Conservation (phyloP, 306 rosid genomes). For the Phaseolus lunatus region DNA sequence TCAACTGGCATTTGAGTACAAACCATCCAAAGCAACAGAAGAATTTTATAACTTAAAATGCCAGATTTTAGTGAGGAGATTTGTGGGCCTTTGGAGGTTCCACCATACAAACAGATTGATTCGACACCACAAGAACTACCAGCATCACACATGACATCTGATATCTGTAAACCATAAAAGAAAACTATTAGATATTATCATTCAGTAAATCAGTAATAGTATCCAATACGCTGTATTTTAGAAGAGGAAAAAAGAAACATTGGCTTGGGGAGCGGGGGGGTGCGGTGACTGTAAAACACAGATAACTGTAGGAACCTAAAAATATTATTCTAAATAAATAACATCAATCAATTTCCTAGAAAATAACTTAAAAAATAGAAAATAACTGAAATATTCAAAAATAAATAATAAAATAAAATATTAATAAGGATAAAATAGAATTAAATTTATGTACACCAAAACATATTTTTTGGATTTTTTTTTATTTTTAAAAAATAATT, state of each 20-base stretch:
- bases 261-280: neutral
- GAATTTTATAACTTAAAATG: slow-evolving; percentile 67
- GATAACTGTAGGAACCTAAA: neutral
- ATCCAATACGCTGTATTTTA: neutral
- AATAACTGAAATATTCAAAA: no score
- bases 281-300: neutral
- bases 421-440: no score
- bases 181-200: slow-evolving; percentile 30
- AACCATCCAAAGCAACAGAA: slow-evolving; percentile 37
- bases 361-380: no score
- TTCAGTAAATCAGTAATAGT: slow-evolving; percentile 7
- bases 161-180: slow-evolving; percentile 65
- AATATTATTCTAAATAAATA: neutral
- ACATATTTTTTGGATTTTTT: no score
- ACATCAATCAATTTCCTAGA: neutral
- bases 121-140: slow-evolving; percentile 82
- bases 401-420: no score
- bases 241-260: neutral
- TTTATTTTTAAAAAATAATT: no score
- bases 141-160: slow-evolving; percentile 84
- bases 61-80: slow-evolving; percentile 86
- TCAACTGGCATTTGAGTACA: slow-evolving; percentile 34
- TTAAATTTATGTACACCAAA: no score
- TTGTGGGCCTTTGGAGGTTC: slow-evolving; percentile 90
- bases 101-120: slow-evolving; percentile 88